Base-by-base conservation (phyloP, 1,139 yeast species). In the Geotrichum klebahnii region DNA sequence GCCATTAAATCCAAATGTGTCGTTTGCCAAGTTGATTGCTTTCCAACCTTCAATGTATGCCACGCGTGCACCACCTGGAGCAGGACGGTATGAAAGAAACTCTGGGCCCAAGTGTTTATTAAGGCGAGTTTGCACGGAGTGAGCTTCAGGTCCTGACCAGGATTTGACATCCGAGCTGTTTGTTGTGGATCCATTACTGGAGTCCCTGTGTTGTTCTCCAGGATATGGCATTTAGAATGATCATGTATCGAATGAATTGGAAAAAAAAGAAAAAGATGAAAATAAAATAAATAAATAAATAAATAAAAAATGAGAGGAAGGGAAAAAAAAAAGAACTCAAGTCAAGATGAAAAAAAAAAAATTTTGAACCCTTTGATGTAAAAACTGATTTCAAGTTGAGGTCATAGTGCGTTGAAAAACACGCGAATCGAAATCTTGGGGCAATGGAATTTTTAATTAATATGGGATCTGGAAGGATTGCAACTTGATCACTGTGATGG, bases 31-130 rank as follows among this genome's bases (percentile, higher is more conserved):
- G 22, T 68, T 68, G 40, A 81, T 69, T 3, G 79, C 71, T 34
- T 68, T 66, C 68, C 68, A 67, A 9, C 74, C 76, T 53, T 73
- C 76, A n/a, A 73, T 51, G 55, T 73, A 73, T 3, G 67, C 64
- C 16, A 70, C 70, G n/a, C 57, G 57, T 16, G 58, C 56, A 4
- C 71, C 69, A n/a, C 73, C 73, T 5, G 63, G 64, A 1, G 90
- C 94, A 1, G 90, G 82, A 37, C 97, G 75, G 45, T 80, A 79
- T 36, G 95, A 81, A 29, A 92, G 82, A 61, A 80, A 90, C 66
- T 90, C 97, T 0, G 97, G 97, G 0, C 98, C 98, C 31, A 89
- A 71, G 44, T 63, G 62, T 36, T 58, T 53, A 33, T 56, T 57
- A 24, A 68, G 61, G 23, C 57, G 52, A 14, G 52, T 52, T 22